Evolutionary conservation across 441 rosid genomes (phyloP), one percentile per base, ranked within the genome.

Genomic region (Croton laevigatus): DNA sequence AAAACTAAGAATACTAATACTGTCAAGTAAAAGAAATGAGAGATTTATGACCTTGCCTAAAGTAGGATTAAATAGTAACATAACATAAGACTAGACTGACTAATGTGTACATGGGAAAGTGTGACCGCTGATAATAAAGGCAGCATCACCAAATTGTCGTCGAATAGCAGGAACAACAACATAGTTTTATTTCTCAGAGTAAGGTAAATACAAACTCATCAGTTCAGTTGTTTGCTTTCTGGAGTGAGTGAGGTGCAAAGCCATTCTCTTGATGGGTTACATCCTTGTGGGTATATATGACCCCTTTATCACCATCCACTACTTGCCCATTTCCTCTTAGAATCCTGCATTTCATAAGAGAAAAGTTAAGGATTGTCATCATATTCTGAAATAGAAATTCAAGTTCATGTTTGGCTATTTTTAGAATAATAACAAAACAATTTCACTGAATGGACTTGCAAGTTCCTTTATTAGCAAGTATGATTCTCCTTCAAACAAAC

Each of bases 271-370:
- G 54, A 27, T 36, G 54, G 37, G 87, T 67, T 22, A 93, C 71
- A 66, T 88, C 92, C 75, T 88, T 87, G 72, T 95, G 99, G 76
- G 81, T 84, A 77, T 93, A 95, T 40, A 57, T 63, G 0, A 95
- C 79, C 62, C 88, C 92, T 54, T 87, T 93, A 81, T 95, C 98
- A 59, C 97, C 97, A 80, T 88, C 88, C 52, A 95, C 99, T 42
- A 93, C 87, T 75, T 95, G 99, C 44, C 99, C 99, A 23, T 73
- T 80, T 20, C 99, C 99, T 84, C 84, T 87, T 57, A 95, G 84
- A 74, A 93, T 83, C 99, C 99, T 95, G 91, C 82, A 82, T 6
- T 27, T 45, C 3, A 6, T 44, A 34, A 22, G 10, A 42, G 8
- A 34, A 49, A 22, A 44, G 16, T 16, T 8, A 27, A 12, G 10